Conservation (phyloP, 2,329 filamentous ascomycete genomes). For the Dothidotthia symphoricarpi region DNA sequence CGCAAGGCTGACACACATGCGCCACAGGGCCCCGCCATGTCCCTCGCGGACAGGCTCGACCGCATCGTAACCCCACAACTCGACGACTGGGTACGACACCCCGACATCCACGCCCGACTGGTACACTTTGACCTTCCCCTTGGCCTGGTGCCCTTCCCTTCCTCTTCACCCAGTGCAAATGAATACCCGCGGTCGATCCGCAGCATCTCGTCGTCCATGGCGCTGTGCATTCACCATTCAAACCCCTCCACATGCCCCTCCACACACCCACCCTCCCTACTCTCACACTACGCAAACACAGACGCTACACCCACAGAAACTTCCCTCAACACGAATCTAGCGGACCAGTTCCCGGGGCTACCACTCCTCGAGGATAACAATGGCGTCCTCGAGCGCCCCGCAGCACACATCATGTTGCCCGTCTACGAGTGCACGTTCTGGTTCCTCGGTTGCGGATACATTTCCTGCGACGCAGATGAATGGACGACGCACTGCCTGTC, state of each 20-base stretch:
- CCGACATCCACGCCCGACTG: too few relatives aligned
- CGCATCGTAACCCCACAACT: too few relatives aligned
- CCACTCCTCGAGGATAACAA: slow-evolving; percentile 29
- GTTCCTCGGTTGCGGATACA: slow-evolving; percentile 34
- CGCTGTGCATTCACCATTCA: slow-evolving; percentile 31
- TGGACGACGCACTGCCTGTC: slow-evolving; percentile 34
- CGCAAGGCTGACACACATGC: too few relatives aligned
- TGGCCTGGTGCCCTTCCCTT: too few relatives aligned
- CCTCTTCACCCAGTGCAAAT: too few relatives aligned
- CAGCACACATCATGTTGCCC: slow-evolving; percentile 7
- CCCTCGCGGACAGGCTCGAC: too few relatives aligned
- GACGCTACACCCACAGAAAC: slow-evolving; percentile 28
- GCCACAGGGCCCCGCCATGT: too few relatives aligned
- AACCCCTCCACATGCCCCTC: slow-evolving; percentile 15
- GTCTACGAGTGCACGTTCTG: slow-evolving; percentile 35
- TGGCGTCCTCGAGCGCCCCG: slow-evolving; percentile 26
- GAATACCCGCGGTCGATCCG: slow-evolving; percentile 12
- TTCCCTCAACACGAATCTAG: slow-evolving; percentile 28
- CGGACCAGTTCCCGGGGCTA: slow-evolving; percentile 20
- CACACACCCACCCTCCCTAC: slow-evolving; percentile 24
- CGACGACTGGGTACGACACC: too few relatives aligned
- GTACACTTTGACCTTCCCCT: too few relatives aligned
- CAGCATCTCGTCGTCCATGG: slow-evolving; percentile 34
- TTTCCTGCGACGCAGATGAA: slow-evolving; percentile 19
- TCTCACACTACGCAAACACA: slow-evolving; percentile 20